phyloP scores from a whole-genome alignment of 1,139 yeast genomes.

The Saccharomycopsis hybrid region DNA sequence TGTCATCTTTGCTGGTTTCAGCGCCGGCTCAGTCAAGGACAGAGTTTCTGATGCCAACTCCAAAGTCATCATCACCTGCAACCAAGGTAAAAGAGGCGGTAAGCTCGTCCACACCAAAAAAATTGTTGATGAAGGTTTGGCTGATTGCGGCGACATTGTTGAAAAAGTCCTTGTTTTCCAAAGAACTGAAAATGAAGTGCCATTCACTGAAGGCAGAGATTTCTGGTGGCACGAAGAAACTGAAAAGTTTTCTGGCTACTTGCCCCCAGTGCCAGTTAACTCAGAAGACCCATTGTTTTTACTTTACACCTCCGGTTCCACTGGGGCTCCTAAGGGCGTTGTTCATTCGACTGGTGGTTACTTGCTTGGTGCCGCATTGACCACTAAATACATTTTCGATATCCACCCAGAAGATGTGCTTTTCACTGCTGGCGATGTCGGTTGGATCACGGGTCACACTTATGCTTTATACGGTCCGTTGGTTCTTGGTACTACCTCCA shows the following conservation, averaged over 20 bases:
- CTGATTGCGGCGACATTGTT: conserved; percentile 40
- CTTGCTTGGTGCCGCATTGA: conserved; percentile 89
- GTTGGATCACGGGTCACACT: conserved; percentile 99
- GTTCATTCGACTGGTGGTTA: conserved; percentile 94
- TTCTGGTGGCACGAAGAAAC: conserved; percentile 91
- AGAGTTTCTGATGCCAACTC: conserved; percentile 86
- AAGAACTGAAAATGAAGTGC: conserved; percentile 71
- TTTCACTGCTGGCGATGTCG: conserved; percentile 98
- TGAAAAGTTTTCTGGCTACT: conserved; percentile 73
- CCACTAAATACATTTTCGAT: conserved; percentile 91
- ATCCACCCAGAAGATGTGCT: conserved; percentile 81
- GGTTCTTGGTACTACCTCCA: conserved; percentile 79
- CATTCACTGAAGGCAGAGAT: conserved; percentile 80
- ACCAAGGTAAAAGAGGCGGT: conserved; percentile 96
- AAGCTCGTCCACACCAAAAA: conserved; percentile 84
- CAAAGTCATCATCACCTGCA: conserved; percentile 88
- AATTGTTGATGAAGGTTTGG: conserved; percentile 89
- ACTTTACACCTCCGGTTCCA: conserved; percentile 93
- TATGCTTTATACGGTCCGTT: conserved; percentile 95
- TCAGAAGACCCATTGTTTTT: conserved; percentile 92
- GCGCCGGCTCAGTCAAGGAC: conserved; percentile 88
- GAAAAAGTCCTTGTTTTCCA: conserved; percentile 78
- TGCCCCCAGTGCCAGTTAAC: conserved; percentile 82
- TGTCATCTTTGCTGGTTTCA: conserved; percentile 94
- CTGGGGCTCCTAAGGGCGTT: conserved; percentile 98